Evolutionary conservation across 495 filamentous ascomycete genomes (phyloP), one percentile per base, ranked within the genome.

Genomic region (Hyaloscypha bicolor): DNA sequence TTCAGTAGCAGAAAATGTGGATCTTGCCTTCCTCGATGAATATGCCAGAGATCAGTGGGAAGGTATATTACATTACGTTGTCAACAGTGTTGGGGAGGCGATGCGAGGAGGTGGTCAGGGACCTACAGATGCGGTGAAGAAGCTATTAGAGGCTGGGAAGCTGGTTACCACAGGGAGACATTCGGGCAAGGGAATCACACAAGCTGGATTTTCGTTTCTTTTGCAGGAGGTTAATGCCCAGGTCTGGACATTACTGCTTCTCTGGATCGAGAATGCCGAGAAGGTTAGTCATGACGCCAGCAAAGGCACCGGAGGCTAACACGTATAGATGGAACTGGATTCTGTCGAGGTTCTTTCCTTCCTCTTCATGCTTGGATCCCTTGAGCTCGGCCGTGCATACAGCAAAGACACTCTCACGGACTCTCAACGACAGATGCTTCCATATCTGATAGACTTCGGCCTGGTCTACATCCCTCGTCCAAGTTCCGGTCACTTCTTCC

Each of bases 211-310:
- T 73, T 91, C 91, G 1, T 99, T 99, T 69, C 83, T 99, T 11
- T 81, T 99, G 0, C 95, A 98, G 73, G 95, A 97, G 72, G 87
- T 93, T 66, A 97, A 97, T 74, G 92, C 93, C 5, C 95, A 99
- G 76, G 93, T 99, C 55, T 99, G 95, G 95, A 91, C 92, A 32
- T 84, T 99, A 30, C 82, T 99, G 6, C 90, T 99, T 42, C 88
- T 97, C 35, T 98, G 96, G 80, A 88, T 98, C 33, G 90, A 97
- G 65, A 90, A 91, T 60, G 88, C 91, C n/a, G 87, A 93, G 69
- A 79, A 80, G 60, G 80, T 84, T 33, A 48, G 58, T 55, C 5
- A 19, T 63, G 57, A 42, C 25, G 11, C 16, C 37, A 32, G 31
- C 22, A 14, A 37, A 19, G 8, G 16, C 70, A 68, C 6, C 68